Base-by-base conservation (phyloP, 2,329 filamentous ascomycete genomes). In the Pestalotiopsis sp. region DNA sequence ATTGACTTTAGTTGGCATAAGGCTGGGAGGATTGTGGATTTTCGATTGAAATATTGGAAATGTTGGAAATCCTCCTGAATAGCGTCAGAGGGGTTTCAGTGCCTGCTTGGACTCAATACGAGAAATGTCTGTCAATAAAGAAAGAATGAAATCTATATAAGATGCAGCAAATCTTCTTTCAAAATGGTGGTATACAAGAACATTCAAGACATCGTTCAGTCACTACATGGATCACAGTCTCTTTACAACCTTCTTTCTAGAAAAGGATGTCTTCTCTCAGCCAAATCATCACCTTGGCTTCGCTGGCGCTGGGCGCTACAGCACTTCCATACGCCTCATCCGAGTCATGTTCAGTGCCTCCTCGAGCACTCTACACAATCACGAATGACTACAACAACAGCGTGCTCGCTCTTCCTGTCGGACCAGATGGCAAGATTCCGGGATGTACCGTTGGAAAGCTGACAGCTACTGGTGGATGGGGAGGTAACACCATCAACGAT, bases 301-400 rank as follows among this genome's bases (percentile, higher is more conserved):
- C 45, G n/a, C 45, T 52, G 14, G 45, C 45, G 6, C 45, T 52
- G 9, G 17, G 45, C 17, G 45, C 6, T n/a, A 20, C 45, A 52
- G 23, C 17, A n/a, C 20, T 66, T 31, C 36, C 56, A 13, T 49
- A 49, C 27, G 3, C 5, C 3, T 25, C 49, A 9, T 6, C 7
- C 49, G 12, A 57, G 49, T 17, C 64, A 39, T 25, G 52, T 6
- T 14, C 45, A 45, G 39, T 65, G 6, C 72, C 72, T 12, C 76
- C 72, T 27, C 86, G 85, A 73, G 87, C 87, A 0, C 73, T 89
- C 20, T 90, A 90, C 75, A 77, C 89, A 66, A 77, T 88, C 52
- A 87, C 84, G 45, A 91, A 91, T 71, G 81, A 85, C 2, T 71
- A 81, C 0, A 70, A 73, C 11, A 87, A 89, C 66, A 75, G 81